phyloP scores from a whole-genome alignment of 306 rosid species.

The Lupinus albus region DNA sequence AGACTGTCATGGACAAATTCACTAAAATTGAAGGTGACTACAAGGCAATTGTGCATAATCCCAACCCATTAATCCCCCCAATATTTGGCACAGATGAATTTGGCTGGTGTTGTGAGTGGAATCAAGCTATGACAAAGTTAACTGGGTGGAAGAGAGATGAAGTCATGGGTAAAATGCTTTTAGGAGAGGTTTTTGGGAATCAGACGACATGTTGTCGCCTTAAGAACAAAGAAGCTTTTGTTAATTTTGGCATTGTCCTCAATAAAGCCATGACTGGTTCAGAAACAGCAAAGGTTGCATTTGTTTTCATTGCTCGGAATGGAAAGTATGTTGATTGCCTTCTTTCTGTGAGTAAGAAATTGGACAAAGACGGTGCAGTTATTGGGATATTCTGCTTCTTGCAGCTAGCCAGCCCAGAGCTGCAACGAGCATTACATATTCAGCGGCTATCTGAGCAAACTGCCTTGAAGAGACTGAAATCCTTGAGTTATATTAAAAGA shows the following conservation, averaged over 20 bases:
- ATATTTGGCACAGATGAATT: constrained; percentile 92
- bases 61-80: constrained; percentile 88
- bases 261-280: constrained; percentile 80
- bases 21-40: constrained; percentile 95
- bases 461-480: constrained; percentile 79
- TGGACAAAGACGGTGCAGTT: constrained; percentile 69
- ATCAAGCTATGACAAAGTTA: constrained; percentile 79
- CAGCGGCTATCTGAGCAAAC: constrained; percentile 85
- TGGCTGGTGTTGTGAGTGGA: constrained; percentile 99
- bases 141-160: constrained; percentile 94
- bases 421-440: constrained; percentile 81
- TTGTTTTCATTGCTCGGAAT: constrained; percentile 67
- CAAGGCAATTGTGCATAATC: constrained; percentile 93
- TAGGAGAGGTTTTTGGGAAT: constrained; percentile 88
- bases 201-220: constrained; percentile 73
- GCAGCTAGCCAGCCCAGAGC: constrained; percentile 92
- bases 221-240: constrained; percentile 85
- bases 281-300: constrained; percentile 68
- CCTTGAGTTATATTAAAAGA: constrained; percentile 70
- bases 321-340: constrained; percentile 82
- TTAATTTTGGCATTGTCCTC: constrained; percentile 76
- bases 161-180: constrained; percentile 84
- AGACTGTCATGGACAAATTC: constrained; percentile 93
- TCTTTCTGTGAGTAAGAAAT: constrained; percentile 78
- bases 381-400: constrained; percentile 93